Base-by-base conservation (phyloP, 1,284 basidiomycete species). In the Sanguinoderma infundibulare region DNA sequence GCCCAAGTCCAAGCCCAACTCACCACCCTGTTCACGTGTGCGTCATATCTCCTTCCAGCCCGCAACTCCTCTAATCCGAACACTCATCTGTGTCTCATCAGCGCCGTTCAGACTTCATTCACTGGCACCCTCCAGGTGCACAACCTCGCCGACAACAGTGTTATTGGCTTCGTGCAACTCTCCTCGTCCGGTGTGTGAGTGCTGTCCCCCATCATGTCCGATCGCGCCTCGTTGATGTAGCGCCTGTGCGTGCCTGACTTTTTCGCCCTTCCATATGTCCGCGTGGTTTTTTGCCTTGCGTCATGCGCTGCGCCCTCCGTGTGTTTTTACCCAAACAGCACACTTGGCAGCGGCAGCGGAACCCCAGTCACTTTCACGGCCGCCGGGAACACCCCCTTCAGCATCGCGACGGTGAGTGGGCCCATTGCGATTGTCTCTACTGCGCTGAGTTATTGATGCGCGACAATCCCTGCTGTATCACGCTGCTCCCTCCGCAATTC, bases 181-280 rank as follows among this genome's bases (percentile, higher is more conserved):
- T 61, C 61, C 3, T 42, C 56, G n/a, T 63, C 65, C 60, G 65
- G 62, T 28, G 60, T 66, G 65, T 66, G 65, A 66, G 65, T 63
- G n/a, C 8, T 15, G 8, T 34, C 8, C 28, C 3, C 17, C 34
- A 6, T 42, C 24, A 26, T 49, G 14, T 53, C 35, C 51, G 57
- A 61, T 66, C 55, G 42, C 53, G 38, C 35, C n/a, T 15, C 12
- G 30, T 55, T 28, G 42, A 59, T 66, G 12, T 3, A 47, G 57
- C 61, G 59, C 59, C 57, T 42, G 57, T 5, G 32, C 49, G 32
- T 66, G 34, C 64, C 59, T 65, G 64, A 65, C 62, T 26, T 55
- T 9, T 50, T 26, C 26, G n/a, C n/a, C n/a, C n/a, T 30, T 50
- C n/a, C 47, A 17, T 14, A 58, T 59, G 39, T 52, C 20, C n/a